Conservation (phyloP, 2,329 filamentous ascomycete species). For the Colletotrichum sidae region DNA sequence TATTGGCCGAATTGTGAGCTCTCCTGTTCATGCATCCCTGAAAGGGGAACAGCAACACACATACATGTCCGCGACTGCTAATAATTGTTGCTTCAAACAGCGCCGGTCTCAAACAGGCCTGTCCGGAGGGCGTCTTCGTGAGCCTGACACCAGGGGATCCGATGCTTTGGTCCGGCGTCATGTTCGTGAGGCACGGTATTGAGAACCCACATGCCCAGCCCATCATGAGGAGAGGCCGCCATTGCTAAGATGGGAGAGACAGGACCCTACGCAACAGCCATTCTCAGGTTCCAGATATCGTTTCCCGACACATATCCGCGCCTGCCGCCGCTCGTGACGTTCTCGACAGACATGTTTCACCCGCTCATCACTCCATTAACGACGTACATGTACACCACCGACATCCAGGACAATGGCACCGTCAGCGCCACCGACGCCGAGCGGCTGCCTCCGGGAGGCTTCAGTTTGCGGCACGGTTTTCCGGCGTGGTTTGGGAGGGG, state of each 20-base stretch:
- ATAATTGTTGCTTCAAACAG: conserved; percentile 57
- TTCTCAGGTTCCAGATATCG: conserved; percentile 89
- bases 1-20: conserved; percentile 82
- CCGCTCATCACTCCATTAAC: conserved; percentile 91
- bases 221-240: neutral
- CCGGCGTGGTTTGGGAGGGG: conserved; percentile 85
- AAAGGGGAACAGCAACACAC: conserved; percentile 39
- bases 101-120: conserved; percentile 82
- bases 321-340: conserved; percentile 85
- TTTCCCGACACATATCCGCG: conserved; percentile 86
- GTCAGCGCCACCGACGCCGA: conserved; percentile 88
- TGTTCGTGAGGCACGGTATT: conserved; percentile 90
- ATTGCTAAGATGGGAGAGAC: conserved; percentile 18
- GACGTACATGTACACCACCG: conserved; percentile 92
- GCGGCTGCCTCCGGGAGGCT: conserved; percentile 86
- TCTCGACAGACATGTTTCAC: conserved; percentile 94
- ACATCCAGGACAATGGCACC: conserved; percentile 78
- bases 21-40: conserved; percentile 6
- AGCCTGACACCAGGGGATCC: conserved; percentile 85
- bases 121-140: conserved; percentile 88
- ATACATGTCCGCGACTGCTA: conserved; percentile 5
- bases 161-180: conserved; percentile 86
- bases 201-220: neutral
- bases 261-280: conserved; percentile 91
- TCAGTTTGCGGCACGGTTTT: conserved; percentile 91